Base-by-base conservation (phyloP, 352 stramenopile species). In the Blastocystis hominis region DNA sequence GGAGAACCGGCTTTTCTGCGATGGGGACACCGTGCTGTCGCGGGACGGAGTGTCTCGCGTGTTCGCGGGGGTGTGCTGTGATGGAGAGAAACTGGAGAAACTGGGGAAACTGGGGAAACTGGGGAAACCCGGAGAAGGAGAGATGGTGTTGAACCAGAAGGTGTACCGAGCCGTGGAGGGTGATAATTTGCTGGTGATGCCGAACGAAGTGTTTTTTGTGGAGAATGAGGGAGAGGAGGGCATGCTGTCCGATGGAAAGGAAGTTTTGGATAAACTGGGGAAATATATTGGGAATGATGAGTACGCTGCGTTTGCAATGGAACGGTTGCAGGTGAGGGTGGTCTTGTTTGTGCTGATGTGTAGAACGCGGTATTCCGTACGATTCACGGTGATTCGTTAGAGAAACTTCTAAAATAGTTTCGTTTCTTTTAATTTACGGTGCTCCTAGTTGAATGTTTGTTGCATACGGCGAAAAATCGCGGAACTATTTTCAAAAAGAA, bases 91-190 rank as follows among this genome's bases (percentile, higher is more conserved):
- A 53, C 54, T 84, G 54, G 24, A 30, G 9, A 10, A 40, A n/a
- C 34, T 54, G 47, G 24, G 24, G 9, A 10, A 40, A n/a, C 34
- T 54, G 47, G 24, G 24, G 24, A 30, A 30, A 30, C 24, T 30
- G 24, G 24, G 24, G 24, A 30, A 30, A 30, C 24, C 24, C 24
- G 24, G 24, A 30, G 20, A 84, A 10, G 50, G 55, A 15, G 72
- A 84, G 34, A 84, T 84, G 72, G 55, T 84, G 36, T 53, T 84
- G 24, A 84, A 84, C 55, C 72, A 84, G 72, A 84, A 69, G 72
- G 72, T 84, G 46, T 84, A 69, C 56, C n/a, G 46, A 20, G 1
- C 30, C 30, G 36, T 84, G 4, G 4, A 36, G 30, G 72, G 72
- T 46, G 72, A 84, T 30, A 84, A 84, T 30, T 46, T 84, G 36